Base-by-base conservation (phyloP, 371 early-diverging fungal genomes). In the Mortierella sp. region DNA sequence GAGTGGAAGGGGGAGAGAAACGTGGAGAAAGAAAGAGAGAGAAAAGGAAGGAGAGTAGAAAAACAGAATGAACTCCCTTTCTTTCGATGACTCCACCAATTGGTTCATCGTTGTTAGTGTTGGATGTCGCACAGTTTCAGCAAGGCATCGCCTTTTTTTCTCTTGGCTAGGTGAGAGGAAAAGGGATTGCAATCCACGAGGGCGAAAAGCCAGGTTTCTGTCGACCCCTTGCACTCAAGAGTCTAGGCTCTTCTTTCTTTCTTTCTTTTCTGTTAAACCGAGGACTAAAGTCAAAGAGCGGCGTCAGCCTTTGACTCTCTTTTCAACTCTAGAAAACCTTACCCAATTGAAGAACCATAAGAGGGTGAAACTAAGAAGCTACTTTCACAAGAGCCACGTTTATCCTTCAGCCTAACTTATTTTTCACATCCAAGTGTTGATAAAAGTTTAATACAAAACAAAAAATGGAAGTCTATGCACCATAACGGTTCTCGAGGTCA, bases 401-500 rank as follows among this genome's bases (percentile, higher is more conserved):
- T 16, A 27, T 11, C 12, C 27, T 32, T 32, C 60, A 32, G 51
- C 16, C 51, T 18, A 21, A 18, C 4, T 21, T 21, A 5, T 4
- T 51, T 51, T 51, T 21, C 4, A 12, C 48, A 49, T 16, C 27
- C 56, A 18, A 5, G 24, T 54, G 24, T 56, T 56, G 7, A 18
- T 35, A 65, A 18, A 65, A 8, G 21, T 35, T 65, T 65, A 18
- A 65, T 65, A 3, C 18, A 65, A 38, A 21, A 65, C 18, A 18
- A 18, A 24, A 18, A 16, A 16, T 44, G 12, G 0, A 2, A 1
- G 38, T 0, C 54, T 51, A 60, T 14, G 60, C 72, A 5, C 79
- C 77, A 24, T 79, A 83, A 4, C 80, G 83, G 49, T 77, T 76
- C 77, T 83, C 83, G 8, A 83, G 80, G 51, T 83, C 83, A 4